Evolutionary conservation across 257 asterid genomes (phyloP).

Genomic region (Mentha longifolia): DNA sequence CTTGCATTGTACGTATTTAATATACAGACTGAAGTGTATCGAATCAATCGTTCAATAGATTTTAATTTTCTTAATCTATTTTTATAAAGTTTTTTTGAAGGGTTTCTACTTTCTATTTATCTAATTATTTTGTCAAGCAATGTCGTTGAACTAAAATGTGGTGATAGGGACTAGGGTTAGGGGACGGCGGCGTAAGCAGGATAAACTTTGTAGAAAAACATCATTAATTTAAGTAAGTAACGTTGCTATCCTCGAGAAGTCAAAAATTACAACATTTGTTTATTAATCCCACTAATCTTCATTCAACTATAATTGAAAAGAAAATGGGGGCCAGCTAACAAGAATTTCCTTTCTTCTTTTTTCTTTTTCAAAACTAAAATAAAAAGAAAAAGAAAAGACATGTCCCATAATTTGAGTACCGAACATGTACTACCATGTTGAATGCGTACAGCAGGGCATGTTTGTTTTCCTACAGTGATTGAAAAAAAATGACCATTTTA

Average conservation of each 20-base stretch:
- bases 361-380: too few relatives aligned
- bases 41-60: neutral
- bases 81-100: too few relatives aligned
- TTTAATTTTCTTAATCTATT: neutral
- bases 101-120: too few relatives aligned
- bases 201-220: slow-evolving; percentile 14
- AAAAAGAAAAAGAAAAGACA: neutral
- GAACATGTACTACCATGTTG: slow-evolving; percentile 7
- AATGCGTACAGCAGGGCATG: slow-evolving; percentile 1
- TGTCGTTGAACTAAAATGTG: neutral
- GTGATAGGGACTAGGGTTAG: neutral
- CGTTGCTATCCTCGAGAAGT: slow-evolving; percentile 29
- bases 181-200: slow-evolving; percentile 20
- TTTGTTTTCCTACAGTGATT: neutral
- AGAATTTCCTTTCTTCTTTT: neutral
- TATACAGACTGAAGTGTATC: neutral
- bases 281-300: slow-evolving; percentile 5
- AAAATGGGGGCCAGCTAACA: slow-evolving; percentile 13
- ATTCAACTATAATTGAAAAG: neutral
- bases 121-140: too few relatives aligned
- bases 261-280: slow-evolving; percentile 13
- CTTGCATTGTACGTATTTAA: neutral
- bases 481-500: too few relatives aligned
- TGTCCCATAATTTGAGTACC: neutral
- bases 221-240: slow-evolving; percentile 15